Evolutionary conservation across 108 stramenopile species (phyloP), one percentile per base, ranked within the genome.

Genomic region (Cyclotella cryptica): DNA sequence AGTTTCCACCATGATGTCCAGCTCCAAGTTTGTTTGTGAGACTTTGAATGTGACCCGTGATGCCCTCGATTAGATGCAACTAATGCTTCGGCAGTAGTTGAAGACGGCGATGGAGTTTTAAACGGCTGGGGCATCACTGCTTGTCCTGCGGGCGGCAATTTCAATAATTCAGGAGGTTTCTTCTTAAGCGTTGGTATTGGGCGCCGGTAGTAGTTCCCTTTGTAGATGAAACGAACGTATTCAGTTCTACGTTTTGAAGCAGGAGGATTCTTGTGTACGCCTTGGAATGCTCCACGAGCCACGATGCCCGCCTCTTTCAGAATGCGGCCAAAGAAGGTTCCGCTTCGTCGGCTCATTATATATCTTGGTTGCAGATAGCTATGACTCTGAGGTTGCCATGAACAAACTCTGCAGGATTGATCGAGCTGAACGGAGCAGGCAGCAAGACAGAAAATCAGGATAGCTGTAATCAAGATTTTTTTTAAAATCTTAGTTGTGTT

Each of bases 1-100:
- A 74, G 71, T 54, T 68, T 82, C 28, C 85, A 64, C 86, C 86
- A 93, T 46, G 72, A 74, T 17, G 27, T 65, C 80, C 80, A 81
- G 29, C 73, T 74, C 80, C 80, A 81, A 22, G 73, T 64, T 59
- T 69, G 73, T 24, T 67, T 52, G 2, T 29, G 27, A 13, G 46
- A 24, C 18, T 60, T 41, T 9, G 43, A 28, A 28, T 26, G 42
- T 22, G 26, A 13, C 49, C 24, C 24, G 55, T 55, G 55, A 8
- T 55, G 55, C 8, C 55, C 55, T 55, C 55, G 9, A 12, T 55
- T 55, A 17, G 58, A 26, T 10, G 67, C 55, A 29, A 66, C 40
- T 12, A 41, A 17, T 29, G 66, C 55, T 17, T 78, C 61, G 15
- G 61, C 47, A 17, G 47, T 45, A 22, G 62, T 47, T 1, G 64